Percentiles rank a stretch among this genome's conserved stretches.
Conservation (phyloP, 352 stramenopile genomes). For the Pythium plurisporium region DNA sequence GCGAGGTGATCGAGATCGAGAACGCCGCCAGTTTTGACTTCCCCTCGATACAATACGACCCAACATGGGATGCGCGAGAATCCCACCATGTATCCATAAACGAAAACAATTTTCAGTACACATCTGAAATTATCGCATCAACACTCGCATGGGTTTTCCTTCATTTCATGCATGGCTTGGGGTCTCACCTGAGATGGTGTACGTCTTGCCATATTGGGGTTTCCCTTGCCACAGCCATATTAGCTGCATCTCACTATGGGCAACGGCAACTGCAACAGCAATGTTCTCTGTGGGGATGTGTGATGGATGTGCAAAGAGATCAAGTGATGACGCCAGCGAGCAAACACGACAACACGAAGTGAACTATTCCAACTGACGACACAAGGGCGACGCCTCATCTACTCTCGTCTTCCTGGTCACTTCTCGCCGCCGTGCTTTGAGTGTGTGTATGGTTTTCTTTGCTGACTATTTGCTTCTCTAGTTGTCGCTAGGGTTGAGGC, state of each 20-base stretch:
- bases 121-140: no score
- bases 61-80: neutral
- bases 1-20: neutral
- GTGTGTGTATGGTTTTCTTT: constrained; percentile 5
- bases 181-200: neutral
- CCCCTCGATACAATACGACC: constrained; percentile 4
- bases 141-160: neutral
- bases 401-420: no score
- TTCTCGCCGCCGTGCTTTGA: neutral
- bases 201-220: neutral
- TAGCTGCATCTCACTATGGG: constrained; percentile 15
- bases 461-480: constrained; percentile 22
- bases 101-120: neutral
- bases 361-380: neutral
- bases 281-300: neutral
- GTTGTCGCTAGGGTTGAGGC: constrained; percentile 38
- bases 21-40: constrained; percentile 20
- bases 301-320: neutral
- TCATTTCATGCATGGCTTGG: neutral
- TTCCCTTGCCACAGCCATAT: neutral
- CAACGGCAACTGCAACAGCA: constrained; percentile 18
- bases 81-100: constrained; percentile 22
- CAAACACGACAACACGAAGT: neutral
- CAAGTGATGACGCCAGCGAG: no score
- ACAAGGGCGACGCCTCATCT: no score